A percentile compares a stretch with the other conserved stretches of the same genome.
Conservation (phyloP, 352 stramenopile genomes). For the Phytophthora europaea region DNA sequence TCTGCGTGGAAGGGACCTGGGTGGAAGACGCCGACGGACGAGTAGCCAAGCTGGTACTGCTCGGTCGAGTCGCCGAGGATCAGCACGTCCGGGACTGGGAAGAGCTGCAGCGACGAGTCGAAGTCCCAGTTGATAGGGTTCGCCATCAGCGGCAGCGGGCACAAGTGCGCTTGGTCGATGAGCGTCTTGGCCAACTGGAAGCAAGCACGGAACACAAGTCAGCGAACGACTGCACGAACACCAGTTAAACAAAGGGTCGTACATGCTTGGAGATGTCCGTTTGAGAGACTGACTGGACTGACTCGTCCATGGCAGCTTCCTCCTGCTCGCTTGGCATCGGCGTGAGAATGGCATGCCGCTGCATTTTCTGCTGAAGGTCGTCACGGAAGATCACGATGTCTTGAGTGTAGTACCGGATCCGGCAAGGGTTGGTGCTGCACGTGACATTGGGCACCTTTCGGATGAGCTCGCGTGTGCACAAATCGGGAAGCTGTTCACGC, state of each 20-base stretch:
- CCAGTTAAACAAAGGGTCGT: conserved; percentile 23
- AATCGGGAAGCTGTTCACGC: conserved; percentile 56
- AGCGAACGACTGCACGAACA: conserved; percentile 8
- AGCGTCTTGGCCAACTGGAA: conserved; percentile 86
- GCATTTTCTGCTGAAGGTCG: conserved; percentile 93
- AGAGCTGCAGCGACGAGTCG: conserved; percentile 93
- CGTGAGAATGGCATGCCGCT: conserved; percentile 86
- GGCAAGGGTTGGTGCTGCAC: conserved; percentile 94
- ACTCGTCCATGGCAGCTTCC: conserved; percentile 27
- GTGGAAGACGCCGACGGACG: conserved; percentile 83
- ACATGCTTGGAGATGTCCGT: conserved; percentile 88
- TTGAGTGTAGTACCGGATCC: conserved; percentile 94
- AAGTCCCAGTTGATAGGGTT: conserved; percentile 96
- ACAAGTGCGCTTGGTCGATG: conserved; percentile 95
- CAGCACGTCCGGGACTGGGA: conserved; percentile 92
- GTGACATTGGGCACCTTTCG: conserved; percentile 78
- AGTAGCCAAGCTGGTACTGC: conserved; percentile 87
- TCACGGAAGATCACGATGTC: conserved; percentile 95
- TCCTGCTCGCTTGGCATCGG: conserved; percentile 54
- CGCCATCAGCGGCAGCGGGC: conserved; percentile 86
- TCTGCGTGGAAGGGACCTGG: conserved; percentile 86
- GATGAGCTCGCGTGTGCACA: conserved; percentile 81
- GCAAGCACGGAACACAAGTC: conserved; percentile 4
- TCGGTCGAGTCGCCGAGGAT: conserved; percentile 87
- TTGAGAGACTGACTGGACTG: conserved; percentile 42